Conservation (phyloP, 2,329 filamentous ascomycete species). For the Pseudonectria foliicola region DNA sequence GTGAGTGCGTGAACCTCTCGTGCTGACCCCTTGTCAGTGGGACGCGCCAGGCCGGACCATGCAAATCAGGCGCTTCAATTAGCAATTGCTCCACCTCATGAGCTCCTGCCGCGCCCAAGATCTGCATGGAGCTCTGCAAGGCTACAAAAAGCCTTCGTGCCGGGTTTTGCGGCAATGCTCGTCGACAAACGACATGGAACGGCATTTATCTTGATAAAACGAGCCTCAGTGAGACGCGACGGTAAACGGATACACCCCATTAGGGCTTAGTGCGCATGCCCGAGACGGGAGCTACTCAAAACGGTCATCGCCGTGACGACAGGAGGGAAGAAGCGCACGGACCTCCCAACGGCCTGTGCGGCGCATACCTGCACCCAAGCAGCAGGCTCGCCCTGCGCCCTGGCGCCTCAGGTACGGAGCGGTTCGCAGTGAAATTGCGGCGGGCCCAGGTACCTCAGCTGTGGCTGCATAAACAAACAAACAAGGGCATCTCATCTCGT, state of each 20-base stretch:
- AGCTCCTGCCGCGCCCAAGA: background rate
- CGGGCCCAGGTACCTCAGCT: background rate
- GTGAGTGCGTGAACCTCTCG: slow-evolving; percentile 14
- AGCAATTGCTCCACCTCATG: slow-evolving; percentile 1
- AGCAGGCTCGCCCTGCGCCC: slow-evolving; percentile 15
- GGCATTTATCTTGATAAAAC: slow-evolving; percentile 6
- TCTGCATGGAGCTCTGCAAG: background rate
- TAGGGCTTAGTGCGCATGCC: background rate
- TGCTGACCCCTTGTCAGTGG: background rate
- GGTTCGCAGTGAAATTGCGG: too few relatives aligned
- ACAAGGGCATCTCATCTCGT: slow-evolving; percentile 21
- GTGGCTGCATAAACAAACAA: slow-evolving; percentile 28
- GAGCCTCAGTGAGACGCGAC: slow-evolving; percentile 19
- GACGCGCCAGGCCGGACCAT: slow-evolving; percentile 6
- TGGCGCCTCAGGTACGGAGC: slow-evolving; percentile 14
- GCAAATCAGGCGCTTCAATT: slow-evolving; percentile 3
- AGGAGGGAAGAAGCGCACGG: slow-evolving; percentile 8
- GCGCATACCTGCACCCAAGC: slow-evolving; percentile 11
- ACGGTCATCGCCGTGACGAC: slow-evolving; percentile 30
- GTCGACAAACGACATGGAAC: slow-evolving; percentile 1
- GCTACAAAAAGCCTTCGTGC: too few relatives aligned
- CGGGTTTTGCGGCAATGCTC: too few relatives aligned
- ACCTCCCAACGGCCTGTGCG: slow-evolving; percentile 17
- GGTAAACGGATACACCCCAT: slow-evolving; percentile 3
- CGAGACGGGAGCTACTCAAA: slow-evolving; percentile 8